phyloP scores from a whole-genome alignment of 1,284 basidiomycete genomes.

The Austroboletus olivaceoglutinosus region DNA sequence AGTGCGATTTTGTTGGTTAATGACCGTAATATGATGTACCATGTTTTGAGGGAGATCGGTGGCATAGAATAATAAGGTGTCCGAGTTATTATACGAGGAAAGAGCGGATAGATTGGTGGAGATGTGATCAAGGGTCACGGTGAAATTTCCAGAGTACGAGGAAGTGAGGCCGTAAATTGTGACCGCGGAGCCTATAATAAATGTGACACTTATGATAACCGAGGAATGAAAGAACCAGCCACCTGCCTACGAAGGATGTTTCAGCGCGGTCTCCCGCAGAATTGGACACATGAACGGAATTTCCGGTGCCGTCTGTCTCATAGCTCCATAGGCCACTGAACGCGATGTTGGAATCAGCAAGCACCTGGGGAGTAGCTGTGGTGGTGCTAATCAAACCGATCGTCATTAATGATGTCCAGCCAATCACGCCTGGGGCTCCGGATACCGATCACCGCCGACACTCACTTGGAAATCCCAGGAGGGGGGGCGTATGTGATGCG shows the following conservation, averaged over 20 bases:
- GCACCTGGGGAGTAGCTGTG: slow-evolving; percentile 33
- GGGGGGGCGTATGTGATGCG: slow-evolving; percentile 40
- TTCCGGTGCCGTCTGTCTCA: slow-evolving; percentile 28
- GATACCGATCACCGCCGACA: slow-evolving; percentile 13
- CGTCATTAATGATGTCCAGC: slow-evolving; percentile 17
- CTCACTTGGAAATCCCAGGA: slow-evolving; percentile 30
- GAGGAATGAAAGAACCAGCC: slow-evolving; percentile 12
- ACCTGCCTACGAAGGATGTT: slow-evolving; percentile 48
- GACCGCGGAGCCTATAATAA: slow-evolving; percentile 52
- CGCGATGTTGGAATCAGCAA: slow-evolving; percentile 43
- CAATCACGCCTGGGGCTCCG: not conserved
- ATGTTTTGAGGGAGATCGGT: slow-evolving; percentile 53
- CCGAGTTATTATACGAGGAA: slow-evolving; percentile 47
- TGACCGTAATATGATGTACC: slow-evolving; percentile 51
- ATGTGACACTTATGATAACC: slow-evolving; percentile 5
- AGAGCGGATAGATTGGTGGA: slow-evolving; percentile 39
- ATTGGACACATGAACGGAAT: slow-evolving; percentile 44
- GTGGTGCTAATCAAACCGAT: slow-evolving; percentile 36
- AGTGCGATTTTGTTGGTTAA: slow-evolving; percentile 53
- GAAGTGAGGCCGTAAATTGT: slow-evolving; percentile 55
- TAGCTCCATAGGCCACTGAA: slow-evolving; percentile 54
- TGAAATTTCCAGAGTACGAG: slow-evolving; percentile 52
- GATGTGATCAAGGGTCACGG: slow-evolving; percentile 55
- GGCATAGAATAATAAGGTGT: slow-evolving; percentile 58
- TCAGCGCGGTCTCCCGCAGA: slow-evolving; percentile 46